These are phyloP conservation scores for Volvox reticuliferus DNA, from an alignment of 139 green algal genomes.

Conservation along the genomic window DNA sequence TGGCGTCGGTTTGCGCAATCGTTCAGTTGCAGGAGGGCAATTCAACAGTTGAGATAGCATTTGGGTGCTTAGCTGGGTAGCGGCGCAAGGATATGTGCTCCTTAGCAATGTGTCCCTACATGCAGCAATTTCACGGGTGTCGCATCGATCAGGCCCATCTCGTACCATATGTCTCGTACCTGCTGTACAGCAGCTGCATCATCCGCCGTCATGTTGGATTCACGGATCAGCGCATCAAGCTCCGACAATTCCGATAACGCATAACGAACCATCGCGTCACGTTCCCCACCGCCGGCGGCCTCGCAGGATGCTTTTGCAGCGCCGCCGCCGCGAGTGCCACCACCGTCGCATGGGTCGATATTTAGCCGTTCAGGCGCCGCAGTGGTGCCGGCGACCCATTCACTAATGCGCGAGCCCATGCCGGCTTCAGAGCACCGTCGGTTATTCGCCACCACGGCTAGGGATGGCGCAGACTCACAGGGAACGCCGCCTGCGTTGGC, in stretches of 20 bases:
- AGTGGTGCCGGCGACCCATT: background rate
- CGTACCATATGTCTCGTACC: background rate
- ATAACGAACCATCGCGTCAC: constrained; percentile 1
- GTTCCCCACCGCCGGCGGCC: background rate
- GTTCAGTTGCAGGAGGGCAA: too few relatives aligned
- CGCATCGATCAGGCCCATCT: too few relatives aligned
- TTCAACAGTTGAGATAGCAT: too few relatives aligned
- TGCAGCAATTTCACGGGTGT: too few relatives aligned
- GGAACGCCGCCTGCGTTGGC: too few relatives aligned
- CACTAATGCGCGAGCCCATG: background rate
- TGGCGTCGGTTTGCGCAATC: too few relatives aligned
- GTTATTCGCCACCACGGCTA: background rate
- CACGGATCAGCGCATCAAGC: constrained; percentile 16
- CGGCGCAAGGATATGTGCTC: too few relatives aligned
- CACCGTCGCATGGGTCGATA: background rate
- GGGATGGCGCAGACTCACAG: background rate
- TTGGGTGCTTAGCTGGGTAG: too few relatives aligned
- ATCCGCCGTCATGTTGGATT: background rate
- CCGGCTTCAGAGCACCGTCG: background rate
- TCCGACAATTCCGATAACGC: constrained; percentile 11
- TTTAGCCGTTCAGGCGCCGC: background rate
- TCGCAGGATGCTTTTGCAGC: too few relatives aligned
- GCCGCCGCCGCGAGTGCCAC: background rate
- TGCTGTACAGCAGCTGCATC: constrained; percentile 40
- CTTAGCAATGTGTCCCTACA: too few relatives aligned